Conservation (phyloP, 768 basidiomycete species). For the Pleurotus giganteus region DNA sequence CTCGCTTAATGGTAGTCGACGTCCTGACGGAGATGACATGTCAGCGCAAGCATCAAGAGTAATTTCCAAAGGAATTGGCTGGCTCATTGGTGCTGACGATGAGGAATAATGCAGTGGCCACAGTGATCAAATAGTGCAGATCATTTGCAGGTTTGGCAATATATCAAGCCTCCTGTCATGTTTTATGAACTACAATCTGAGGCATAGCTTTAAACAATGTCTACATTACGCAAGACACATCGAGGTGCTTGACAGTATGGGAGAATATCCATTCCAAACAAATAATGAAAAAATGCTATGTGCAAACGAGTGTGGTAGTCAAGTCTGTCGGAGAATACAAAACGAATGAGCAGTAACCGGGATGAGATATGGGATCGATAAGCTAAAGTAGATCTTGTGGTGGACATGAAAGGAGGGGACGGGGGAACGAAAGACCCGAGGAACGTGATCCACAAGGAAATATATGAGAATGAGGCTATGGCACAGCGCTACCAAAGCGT, state of each 20-base stretch:
- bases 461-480: constrained; percentile 17
- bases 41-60: constrained; percentile 75
- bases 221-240: background rate
- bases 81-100: constrained; percentile 90
- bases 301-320: background rate
- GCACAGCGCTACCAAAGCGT: constrained; percentile 56
- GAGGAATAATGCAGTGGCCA: constrained; percentile 15
- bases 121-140: no score
- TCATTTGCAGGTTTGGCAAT: background rate
- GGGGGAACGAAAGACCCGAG: constrained; percentile 12
- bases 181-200: background rate
- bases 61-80: constrained; percentile 89
- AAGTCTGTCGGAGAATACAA: constrained; percentile 1
- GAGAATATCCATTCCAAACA: constrained; percentile 1
- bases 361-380: constrained; percentile 16
- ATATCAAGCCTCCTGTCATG: background rate
- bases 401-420: constrained; percentile 12
- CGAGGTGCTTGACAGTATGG: background rate
- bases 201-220: constrained; percentile 4
- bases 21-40: constrained; percentile 57
- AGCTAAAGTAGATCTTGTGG: constrained; percentile 7
- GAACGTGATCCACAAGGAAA: constrained; percentile 15
- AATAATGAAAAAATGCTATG: background rate
- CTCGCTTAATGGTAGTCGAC: constrained; percentile 37
- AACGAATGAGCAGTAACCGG: constrained; percentile 26